Base-by-base conservation (phyloP, 805 yeast species). In the Wickerhamomyces pijperi region DNA sequence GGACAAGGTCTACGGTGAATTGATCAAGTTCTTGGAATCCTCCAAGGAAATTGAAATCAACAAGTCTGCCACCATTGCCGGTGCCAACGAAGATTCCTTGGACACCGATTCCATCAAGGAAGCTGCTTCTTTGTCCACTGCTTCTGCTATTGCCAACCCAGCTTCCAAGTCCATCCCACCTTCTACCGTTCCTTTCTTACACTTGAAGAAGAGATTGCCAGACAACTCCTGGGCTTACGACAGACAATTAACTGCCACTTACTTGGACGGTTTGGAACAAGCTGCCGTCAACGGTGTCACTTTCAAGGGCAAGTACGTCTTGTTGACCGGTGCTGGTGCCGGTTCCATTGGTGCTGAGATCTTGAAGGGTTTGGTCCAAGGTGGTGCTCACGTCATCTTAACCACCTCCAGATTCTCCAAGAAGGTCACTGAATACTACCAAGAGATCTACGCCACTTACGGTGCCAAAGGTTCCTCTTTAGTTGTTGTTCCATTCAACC, bases 301-400 rank as follows among this genome's bases (percentile, higher is more conserved):
- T 32, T 92, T 79, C 70, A 78, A 80, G 60, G 85, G 78, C 60
- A 92, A 87, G 64, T 78, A 79, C 50, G 96, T 88, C 38, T 74
- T 92, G 55, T 71, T 92, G 49, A 92, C 98, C 36, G 98, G 98
- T 72, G 97, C 97, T 38, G 98, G 98, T 71, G 88, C 85, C 36
- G 98, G 97, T 40, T 92, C 98, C 38, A 92, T 92, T 57, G 98
- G 97, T 68, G 96, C 96, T 45, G 96, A 92, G 64, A 76, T 92
- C 50, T 72, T 92, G 59, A 94, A 85, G 68, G 98, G 98, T 48
- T 71, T 92, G 58, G 70, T 92, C 41, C 78, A 90, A 56, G 98
- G 98, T 67, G 99, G 99, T 71, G 97, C 98, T 36, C 85, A 82
- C 63, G 97, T 88, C 52, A 70, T 92, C 58, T 95, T 90, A 41